phyloP scores from a whole-genome alignment of 139 green algal genomes.

The Chlamydomonas incerta region DNA sequence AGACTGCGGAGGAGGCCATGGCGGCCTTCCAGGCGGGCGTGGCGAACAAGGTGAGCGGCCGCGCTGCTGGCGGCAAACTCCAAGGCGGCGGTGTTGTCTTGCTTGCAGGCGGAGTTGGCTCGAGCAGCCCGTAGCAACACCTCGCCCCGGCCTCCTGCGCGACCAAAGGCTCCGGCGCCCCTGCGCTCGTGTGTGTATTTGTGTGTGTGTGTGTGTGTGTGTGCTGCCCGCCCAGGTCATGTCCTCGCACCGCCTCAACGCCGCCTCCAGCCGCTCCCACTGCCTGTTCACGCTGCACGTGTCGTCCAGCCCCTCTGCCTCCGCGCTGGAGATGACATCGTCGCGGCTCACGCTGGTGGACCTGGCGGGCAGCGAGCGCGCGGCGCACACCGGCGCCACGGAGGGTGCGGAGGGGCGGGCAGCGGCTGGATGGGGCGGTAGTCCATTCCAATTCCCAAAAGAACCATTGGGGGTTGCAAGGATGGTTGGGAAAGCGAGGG shows the following conservation, averaged over 20 bases:
- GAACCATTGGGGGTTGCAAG: too few relatives aligned
- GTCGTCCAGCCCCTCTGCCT: conserved; percentile 13
- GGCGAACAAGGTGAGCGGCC: conserved; percentile 28
- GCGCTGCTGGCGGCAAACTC: background rate
- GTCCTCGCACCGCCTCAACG: conserved; percentile 65
- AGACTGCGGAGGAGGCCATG: conserved; percentile 44
- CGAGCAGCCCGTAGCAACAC: too few relatives aligned
- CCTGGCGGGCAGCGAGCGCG: conserved; percentile 68
- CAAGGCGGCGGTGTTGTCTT: too few relatives aligned
- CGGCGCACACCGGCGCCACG: conserved; percentile 34
- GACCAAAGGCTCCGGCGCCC: too few relatives aligned
- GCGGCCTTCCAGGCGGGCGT: conserved; percentile 50
- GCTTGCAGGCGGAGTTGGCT: too few relatives aligned
- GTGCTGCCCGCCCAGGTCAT: conserved; percentile 62
- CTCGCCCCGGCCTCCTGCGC: too few relatives aligned
- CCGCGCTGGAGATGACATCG: conserved; percentile 38
- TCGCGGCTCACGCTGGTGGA: conserved; percentile 66
- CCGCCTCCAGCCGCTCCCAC: conserved; percentile 64
- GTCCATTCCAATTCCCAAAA: too few relatives aligned
- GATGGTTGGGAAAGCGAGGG: too few relatives aligned
- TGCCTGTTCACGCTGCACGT: conserved; percentile 67
- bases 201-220: too few relatives aligned
- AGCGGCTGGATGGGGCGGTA: too few relatives aligned
- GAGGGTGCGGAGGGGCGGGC: conserved; percentile 26
- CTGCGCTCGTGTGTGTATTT: too few relatives aligned